Conservation (phyloP, 306 rosid genomes). For the Alnus glutinosa region DNA sequence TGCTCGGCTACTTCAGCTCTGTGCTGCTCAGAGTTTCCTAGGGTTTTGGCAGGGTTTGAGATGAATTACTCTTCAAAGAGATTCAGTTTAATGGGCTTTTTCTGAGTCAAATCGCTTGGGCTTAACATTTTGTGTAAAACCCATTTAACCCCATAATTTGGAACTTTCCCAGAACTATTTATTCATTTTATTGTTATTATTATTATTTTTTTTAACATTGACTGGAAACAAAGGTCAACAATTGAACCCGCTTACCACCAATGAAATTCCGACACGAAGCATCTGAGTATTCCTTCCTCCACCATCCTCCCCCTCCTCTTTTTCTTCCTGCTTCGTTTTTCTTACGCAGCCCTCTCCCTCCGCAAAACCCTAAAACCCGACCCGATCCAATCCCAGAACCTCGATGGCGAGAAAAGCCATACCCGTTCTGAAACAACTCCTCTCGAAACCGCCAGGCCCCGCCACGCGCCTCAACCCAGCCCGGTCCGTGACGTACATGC, state of each 20-base stretch:
- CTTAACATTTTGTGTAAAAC: no score
- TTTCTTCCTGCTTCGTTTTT: not conserved
- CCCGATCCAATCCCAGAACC: not conserved
- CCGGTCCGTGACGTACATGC: slow-evolving; percentile 85
- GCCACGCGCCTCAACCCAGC: slow-evolving; percentile 18
- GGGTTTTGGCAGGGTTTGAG: slow-evolving; percentile 20
- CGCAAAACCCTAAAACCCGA: slow-evolving; percentile 20
- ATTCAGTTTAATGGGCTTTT: no score
- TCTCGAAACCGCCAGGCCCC: slow-evolving; percentile 17
- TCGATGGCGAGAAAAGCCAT: slow-evolving; percentile 57
- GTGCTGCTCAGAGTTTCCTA: not conserved
- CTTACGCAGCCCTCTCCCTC: not conserved
- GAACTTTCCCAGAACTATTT: no score
- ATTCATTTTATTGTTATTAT: no score
- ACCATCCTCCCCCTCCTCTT: not conserved
- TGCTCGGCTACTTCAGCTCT: no score
- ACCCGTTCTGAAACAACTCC: slow-evolving; percentile 36
- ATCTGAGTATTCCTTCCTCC: not conserved
- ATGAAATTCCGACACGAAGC: not conserved
- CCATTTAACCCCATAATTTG: no score
- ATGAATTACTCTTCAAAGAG: no score
- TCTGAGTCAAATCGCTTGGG: no score
- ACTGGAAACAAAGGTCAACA: no score
- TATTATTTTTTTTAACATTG: no score
- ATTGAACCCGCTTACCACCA: no score